Percentiles rank a stretch among this genome's conserved stretches.
Conservation (phyloP, 1,139 yeast genomes). For the Wickerhamomyces sp. region DNA sequence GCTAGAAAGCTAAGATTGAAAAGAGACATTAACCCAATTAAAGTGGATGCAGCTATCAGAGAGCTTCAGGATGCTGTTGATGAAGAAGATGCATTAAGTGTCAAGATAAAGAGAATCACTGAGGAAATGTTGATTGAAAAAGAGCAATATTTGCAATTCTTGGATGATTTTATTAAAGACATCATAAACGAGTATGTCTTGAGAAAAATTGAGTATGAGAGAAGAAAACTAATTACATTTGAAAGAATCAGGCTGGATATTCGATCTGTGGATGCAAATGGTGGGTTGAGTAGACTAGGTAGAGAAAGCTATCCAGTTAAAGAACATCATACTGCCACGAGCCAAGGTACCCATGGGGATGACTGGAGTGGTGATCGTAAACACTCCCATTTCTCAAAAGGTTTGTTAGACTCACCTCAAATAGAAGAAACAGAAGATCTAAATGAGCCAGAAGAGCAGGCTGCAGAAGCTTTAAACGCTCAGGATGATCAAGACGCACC, state of each 20-base stretch:
- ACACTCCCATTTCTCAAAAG: slow-evolving; percentile 18
- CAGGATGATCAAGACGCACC: slow-evolving; percentile 14
- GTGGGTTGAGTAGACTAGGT: slow-evolving; percentile 83
- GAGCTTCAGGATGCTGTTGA: slow-evolving; percentile 78
- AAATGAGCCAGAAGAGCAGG: not conserved
- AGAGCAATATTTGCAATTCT: slow-evolving; percentile 47
- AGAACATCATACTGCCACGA: slow-evolving; percentile 27
- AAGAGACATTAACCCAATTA: slow-evolving; percentile 75
- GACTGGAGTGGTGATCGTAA: slow-evolving; percentile 58
- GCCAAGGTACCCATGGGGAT: slow-evolving; percentile 55
- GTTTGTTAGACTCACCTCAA: slow-evolving; percentile 25
- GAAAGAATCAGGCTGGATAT: slow-evolving; percentile 73
- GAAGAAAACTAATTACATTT: slow-evolving; percentile 71
- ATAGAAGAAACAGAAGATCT: slow-evolving; percentile 27
- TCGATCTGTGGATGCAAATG: slow-evolving; percentile 69
- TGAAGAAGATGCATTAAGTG: slow-evolving; percentile 66
- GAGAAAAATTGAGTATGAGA: slow-evolving; percentile 78
- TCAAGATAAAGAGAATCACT: slow-evolving; percentile 77
- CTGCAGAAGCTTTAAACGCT: not conserved
- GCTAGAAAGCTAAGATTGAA: slow-evolving; percentile 75
- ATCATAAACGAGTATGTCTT: slow-evolving; percentile 59
- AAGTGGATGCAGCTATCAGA: slow-evolving; percentile 86
- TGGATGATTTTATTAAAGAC: slow-evolving; percentile 51
- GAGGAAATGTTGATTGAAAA: slow-evolving; percentile 81
- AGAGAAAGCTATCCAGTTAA: slow-evolving; percentile 55